phyloP scores from a whole-genome alignment of 371 early-diverging fungal genomes.

The Mucor irregularis region DNA sequence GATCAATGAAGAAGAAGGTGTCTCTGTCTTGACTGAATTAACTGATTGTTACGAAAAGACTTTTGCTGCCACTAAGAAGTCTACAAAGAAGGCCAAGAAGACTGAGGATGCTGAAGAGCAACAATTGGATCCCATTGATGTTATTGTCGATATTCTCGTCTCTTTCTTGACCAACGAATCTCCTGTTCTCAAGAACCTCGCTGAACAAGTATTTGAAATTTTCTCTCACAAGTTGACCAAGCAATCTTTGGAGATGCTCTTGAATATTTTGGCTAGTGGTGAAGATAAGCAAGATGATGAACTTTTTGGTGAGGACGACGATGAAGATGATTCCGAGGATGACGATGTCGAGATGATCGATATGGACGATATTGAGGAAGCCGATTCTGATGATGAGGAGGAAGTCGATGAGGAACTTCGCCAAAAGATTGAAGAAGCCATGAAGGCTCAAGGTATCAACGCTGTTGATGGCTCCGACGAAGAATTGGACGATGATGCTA shows the following conservation, averaged over 20 bases:
- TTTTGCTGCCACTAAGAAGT: constrained; percentile 41
- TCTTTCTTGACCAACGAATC: constrained; percentile 88
- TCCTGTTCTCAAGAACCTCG: constrained; percentile 69
- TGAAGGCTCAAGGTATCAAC: constrained; percentile 55
- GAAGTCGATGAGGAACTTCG: constrained; percentile 72
- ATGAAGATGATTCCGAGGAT: constrained; percentile 54
- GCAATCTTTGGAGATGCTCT: constrained; percentile 73
- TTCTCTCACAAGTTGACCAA: constrained; percentile 77
- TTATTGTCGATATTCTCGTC: constrained; percentile 88
- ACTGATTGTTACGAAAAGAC: constrained; percentile 73
- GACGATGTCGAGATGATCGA: constrained; percentile 48
- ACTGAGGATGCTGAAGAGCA: constrained; percentile 48
- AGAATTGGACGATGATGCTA: constrained; percentile 84
- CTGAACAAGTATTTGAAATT: constrained; percentile 82
- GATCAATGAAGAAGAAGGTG: constrained; percentile 68
- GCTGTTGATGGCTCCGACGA: constrained; percentile 62
- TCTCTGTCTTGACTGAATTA: constrained; percentile 65
- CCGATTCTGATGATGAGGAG: constrained; percentile 32
- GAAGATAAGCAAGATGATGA: constrained; percentile 53
- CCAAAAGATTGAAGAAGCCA: constrained; percentile 65
- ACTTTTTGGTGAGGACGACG: constrained; percentile 57
- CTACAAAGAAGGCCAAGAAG: constrained; percentile 26
- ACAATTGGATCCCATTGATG: constrained; percentile 82
- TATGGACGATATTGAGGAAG: constrained; percentile 25
- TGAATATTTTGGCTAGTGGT: constrained; percentile 60